Evolutionary conservation across 1,139 yeast genomes (phyloP), one percentile per base, ranked within the genome.

Genomic region (Arxiozyma bovina): DNA sequence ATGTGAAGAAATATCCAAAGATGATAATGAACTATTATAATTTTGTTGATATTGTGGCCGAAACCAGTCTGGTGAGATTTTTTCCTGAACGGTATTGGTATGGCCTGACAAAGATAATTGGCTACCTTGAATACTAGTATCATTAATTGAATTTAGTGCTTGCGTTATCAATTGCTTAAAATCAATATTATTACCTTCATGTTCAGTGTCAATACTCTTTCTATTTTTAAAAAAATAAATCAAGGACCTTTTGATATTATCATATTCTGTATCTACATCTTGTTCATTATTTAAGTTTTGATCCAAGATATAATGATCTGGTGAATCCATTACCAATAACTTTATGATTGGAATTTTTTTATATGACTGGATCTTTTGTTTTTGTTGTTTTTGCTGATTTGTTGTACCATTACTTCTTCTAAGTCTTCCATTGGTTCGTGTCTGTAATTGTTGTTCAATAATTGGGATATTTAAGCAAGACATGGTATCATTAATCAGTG

Each of bases 401-500:
- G 9, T 1, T 44, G 46, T 17, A 17, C n/a, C 45, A 9, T 42
- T 50, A 15, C 23, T 21, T 30, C 48, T 43, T 21, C 48, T 22
- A 1, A n/a, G 30, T 18, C 34, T 45, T 1, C 40, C 23, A 20
- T 48, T 47, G 9, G 44, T 22, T 27, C n/a, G 42, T 23, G 23
- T 48, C 38, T 17, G 42, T 22, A 17, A 22, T 21, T 21, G 27
- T 44, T 53, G 27, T 44, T 51, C 51, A n/a, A 17, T 50, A 21
- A 5, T 77, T 76, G 11, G 71, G 64, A 40, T 55, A 48, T 69
- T 61, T 45, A 63, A 58, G 48, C 59, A 66, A 5, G 64, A 65
- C 52, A 74, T 70, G 21, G 70, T 61, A 22, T 74, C 74, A 58
- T 80, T 80, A 45, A 84, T 59, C 30, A 73, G 64, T 1, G 77